phyloP scores from a whole-genome alignment of 805 yeast genomes.

The Alloascoidea hylecoeti region DNA sequence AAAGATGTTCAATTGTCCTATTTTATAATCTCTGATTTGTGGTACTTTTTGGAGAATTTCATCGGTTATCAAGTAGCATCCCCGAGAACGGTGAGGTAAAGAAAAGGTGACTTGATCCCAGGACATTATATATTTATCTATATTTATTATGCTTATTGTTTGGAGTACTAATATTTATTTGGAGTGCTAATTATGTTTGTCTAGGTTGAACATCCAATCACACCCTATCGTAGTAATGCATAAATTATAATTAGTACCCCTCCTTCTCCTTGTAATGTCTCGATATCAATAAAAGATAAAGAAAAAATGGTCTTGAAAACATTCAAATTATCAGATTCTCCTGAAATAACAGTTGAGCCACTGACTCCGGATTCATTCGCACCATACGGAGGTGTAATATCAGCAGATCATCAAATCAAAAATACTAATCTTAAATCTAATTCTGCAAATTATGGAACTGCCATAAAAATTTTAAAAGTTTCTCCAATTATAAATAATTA shows the following conservation, averaged over 20 bases:
- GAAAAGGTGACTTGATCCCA: conserved; percentile 52
- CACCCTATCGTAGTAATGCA: no score
- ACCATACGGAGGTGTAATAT: conserved; percentile 62
- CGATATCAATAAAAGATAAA: no score
- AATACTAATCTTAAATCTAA: conserved; percentile 25
- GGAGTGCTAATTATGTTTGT: no score
- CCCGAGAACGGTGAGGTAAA: conserved; percentile 43
- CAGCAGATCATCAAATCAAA: conserved; percentile 60
- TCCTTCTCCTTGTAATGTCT: no score
- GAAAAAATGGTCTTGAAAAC: no score
- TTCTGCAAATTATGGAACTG: conserved; percentile 90
- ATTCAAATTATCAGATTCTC: conserved; percentile 2
- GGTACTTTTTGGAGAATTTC: conserved; percentile 46
- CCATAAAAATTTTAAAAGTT: conserved; percentile 60
- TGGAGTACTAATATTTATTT: no score
- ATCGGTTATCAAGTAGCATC: conserved; percentile 59
- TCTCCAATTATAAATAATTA: conserved; percentile 50
- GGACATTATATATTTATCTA: no score
- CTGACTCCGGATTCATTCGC: conserved; percentile 56
- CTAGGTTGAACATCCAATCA: no score
- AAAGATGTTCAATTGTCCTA: conserved; percentile 55
- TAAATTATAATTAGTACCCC: no score
- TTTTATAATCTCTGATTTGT: conserved; percentile 38
- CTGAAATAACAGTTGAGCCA: conserved; percentile 31
- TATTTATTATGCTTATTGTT: no score